Base-by-base conservation (phyloP, 495 filamentous ascomycete genomes). In the Pyrenopolyporus hunteri region DNA sequence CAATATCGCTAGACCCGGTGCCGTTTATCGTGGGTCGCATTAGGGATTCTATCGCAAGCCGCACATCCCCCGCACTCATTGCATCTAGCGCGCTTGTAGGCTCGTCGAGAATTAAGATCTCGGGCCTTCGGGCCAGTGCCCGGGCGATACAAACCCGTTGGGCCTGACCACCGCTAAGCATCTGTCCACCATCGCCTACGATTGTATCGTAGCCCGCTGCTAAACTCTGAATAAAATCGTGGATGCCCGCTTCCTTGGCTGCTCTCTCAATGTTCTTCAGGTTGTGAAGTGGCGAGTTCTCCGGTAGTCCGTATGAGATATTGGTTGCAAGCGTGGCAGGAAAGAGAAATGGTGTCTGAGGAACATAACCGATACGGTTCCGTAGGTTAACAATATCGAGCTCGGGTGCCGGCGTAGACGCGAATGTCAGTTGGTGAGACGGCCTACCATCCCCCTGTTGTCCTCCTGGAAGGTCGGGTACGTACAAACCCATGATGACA, bases 111-210 rank as follows among this genome's bases (percentile, higher is more conserved):
- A 98, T 82, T 14, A 98, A 69, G 5, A 97, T 71, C 33, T 80
- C 78, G 0, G 91, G 91, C 14, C 79, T 73, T 0, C 91, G 77
- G 2, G 89, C 77, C 1, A 98, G 73, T 3, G 93, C 93, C 1
- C 94, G 76, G 2, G 93, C 92, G 50, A 98, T 92, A 3, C 87
- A 85, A 4, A 98, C 59, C 0, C 91, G 81, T 66, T 97, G 93
- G 1, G 86, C 85, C 64, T 98, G 94, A 0, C 94, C 94, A 1
- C 92, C 93, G 0, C 87, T 91, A 1, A 98, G 69, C 0, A 82
- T 80, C 14, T 84, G 75, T 0, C 91, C 92, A 9, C 91, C 90
- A 46, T 93, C 89, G 8, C 91, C 91, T 9, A 97, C 80, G 0
- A 83, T 57, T 0, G 93, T 96, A 23, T 80, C 72, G 72, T 97